phyloP scores from a whole-genome alignment of 768 basidiomycete species.

The Tephrocybe sp. region DNA sequence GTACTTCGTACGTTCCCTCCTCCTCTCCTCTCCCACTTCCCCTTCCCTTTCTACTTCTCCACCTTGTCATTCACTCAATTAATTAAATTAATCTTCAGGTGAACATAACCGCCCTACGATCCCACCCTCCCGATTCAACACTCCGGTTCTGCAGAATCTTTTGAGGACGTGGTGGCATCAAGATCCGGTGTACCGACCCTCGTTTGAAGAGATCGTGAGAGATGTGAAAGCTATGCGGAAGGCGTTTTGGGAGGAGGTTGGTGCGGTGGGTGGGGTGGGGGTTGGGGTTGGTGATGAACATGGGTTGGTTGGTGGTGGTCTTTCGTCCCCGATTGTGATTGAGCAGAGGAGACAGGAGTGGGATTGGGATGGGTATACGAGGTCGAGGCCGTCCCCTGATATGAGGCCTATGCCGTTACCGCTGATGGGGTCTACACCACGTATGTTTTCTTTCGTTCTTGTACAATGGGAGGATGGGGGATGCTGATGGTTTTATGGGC shows the following conservation, averaged over 20 bases:
- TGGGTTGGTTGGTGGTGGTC: no score
- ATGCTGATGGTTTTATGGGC: not conserved
- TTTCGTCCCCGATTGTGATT: slow-evolving; percentile 9
- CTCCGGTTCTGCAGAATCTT: slow-evolving; percentile 37
- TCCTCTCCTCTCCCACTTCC: no score
- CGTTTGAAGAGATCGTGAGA: slow-evolving; percentile 47
- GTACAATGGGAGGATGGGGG: not conserved
- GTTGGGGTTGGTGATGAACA: no score
- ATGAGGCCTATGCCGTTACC: slow-evolving; percentile 34
- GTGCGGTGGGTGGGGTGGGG: slow-evolving; percentile 15
- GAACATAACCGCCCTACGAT: slow-evolving; percentile 51
- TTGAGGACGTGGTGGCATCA: slow-evolving; percentile 57
- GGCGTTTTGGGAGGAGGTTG: slow-evolving; percentile 15
- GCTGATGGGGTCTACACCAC: slow-evolving; percentile 14
- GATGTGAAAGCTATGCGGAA: slow-evolving; percentile 45
- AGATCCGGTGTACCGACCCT: slow-evolving; percentile 48
- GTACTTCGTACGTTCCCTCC: slow-evolving; percentile 44
- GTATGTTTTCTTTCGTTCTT: slow-evolving; percentile 17
- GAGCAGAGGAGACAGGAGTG: slow-evolving; percentile 16
- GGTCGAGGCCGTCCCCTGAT: slow-evolving; percentile 34
- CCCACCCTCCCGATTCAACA: slow-evolving; percentile 34
- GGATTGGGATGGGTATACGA: slow-evolving; percentile 9
- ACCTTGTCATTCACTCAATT: slow-evolving; percentile 12
- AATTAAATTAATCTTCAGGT: slow-evolving; percentile 28
- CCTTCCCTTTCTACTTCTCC: not conserved